These are phyloP conservation scores for Microsporum canis DNA, from an alignment of 2,329 filamentous ascomycete genomes.

Conservation along the genomic window DNA sequence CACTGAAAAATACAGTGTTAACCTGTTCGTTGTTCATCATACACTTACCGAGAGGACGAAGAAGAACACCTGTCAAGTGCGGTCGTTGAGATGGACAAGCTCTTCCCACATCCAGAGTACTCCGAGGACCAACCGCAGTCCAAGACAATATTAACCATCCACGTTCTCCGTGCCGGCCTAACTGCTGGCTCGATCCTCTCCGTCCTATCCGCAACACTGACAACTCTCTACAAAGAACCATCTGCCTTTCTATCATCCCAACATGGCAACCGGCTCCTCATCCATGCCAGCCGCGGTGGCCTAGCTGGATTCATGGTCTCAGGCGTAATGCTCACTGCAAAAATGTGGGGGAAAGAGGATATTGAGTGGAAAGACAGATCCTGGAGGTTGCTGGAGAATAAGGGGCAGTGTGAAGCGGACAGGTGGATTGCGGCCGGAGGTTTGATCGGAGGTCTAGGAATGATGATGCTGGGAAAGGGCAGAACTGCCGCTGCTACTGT, in stretches of 20 bases:
- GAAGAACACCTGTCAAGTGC: not conserved
- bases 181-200: conserved; percentile 6
- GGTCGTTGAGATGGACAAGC: conserved; percentile 6
- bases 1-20: not conserved
- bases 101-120: conserved; percentile 10
- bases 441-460: conserved; percentile 3
- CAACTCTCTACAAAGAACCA: conserved; percentile 6
- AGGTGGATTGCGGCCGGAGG: conserved; percentile 5
- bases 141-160: conserved; percentile 7
- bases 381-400: conserved; percentile 8
- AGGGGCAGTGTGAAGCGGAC: conserved; percentile 7
- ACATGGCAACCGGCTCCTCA: conserved; percentile 6
- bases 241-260: conserved; percentile 3
- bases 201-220: conserved; percentile 5
- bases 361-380: conserved; percentile 11
- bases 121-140: conserved; percentile 10
- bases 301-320: conserved; percentile 7
- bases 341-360: conserved; percentile 8
- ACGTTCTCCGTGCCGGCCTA: conserved; percentile 9
- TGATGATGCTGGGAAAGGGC: conserved; percentile 3
- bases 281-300: conserved; percentile 8
- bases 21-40: not conserved
- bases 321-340: conserved; percentile 1
- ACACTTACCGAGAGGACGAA: not conserved
- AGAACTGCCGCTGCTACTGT: conserved; percentile 1